Evolutionary conservation across 2,329 filamentous ascomycete species (phyloP).

Genomic region (Sporothrix mexicana): DNA sequence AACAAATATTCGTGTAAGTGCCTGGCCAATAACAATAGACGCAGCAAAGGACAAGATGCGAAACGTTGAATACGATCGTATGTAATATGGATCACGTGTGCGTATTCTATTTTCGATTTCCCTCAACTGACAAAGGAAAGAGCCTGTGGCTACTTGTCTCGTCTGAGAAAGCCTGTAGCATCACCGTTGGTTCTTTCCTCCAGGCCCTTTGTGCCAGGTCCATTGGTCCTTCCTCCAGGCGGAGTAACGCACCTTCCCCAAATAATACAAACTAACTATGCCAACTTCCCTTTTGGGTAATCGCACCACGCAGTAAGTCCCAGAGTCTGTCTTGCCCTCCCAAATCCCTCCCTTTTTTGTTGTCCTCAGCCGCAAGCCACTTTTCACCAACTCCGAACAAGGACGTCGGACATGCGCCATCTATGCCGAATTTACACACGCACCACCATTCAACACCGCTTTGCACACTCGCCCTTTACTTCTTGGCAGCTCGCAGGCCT

Average conservation of each 20-base stretch:
- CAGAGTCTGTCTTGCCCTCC: background rate
- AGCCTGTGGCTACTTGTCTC: background rate
- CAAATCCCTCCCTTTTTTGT: background rate
- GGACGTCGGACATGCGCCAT: conserved; percentile 26
- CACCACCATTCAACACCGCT: background rate
- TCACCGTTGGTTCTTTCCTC: background rate
- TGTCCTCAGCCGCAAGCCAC: conserved; percentile 30
- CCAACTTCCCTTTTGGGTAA: too few species aligned
- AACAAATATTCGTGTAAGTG: too few species aligned
- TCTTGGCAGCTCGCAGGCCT: conserved; percentile 9
- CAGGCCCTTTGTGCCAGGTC: background rate
- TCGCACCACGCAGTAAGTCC: too few species aligned
- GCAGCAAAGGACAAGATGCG: too few species aligned
- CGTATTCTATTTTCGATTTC: too few species aligned
- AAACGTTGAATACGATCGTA: too few species aligned
- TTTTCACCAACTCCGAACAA: conserved; percentile 30
- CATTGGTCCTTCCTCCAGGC: background rate
- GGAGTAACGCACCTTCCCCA: background rate
- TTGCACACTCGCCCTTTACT: too few species aligned
- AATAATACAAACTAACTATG: background rate
- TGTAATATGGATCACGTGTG: too few species aligned
- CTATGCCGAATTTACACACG: conserved; percentile 3
- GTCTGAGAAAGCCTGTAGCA: background rate
- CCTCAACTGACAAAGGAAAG: background rate
- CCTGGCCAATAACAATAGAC: too few species aligned